Evolutionary conservation across 2,329 filamentous ascomycete genomes (phyloP), one percentile per base, ranked within the genome.

Genomic region (Talaromyces verruculosus): DNA sequence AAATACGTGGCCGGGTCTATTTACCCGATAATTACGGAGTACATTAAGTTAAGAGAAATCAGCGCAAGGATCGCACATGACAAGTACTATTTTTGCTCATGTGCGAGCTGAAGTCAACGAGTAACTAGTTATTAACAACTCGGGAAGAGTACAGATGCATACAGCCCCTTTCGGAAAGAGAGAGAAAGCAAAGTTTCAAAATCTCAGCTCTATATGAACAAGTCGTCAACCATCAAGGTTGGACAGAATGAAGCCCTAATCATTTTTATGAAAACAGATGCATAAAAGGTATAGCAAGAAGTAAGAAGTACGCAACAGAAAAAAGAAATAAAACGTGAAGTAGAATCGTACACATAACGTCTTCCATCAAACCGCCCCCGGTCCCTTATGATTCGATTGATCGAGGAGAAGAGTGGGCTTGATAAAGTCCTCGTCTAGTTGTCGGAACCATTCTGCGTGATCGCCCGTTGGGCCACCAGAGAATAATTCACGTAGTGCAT

Each of bases 381-480:
- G 78, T 2, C 78, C 78, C 68, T 80, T 80, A 67, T 80, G 76
- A 43, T 78, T 77, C 30, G 78, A 79, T 55, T 89, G 90, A 79
- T 97, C 93, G 22, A 98, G 84, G 69, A 98, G 79, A 64, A 98
- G 80, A 75, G 89, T 91, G 19, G 94, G 94, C 83, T 98, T 98
- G 78, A 98, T 93, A 77, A 93, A 97, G 67, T 93, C 92, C 78
- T 99, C 95, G 76, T 99, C 95, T 67, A 99, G 82, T 79, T 97
- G 93, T 71, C 89, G 89, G 78, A 99, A 96, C 80, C 96, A 87
- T 55, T 91, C 92, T 10, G 91, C 91, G 53, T 96, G 93, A 76
- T 99, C 95, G 61, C 96, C 92, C 0, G 90, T 86, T 3, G 76
- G 73, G 17, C 90, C 85, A 0, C 88, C 87, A 30, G 86, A 91